Conservation (phyloP, 2,329 filamentous ascomycete species). For the Coniochaeta ligniaria region DNA sequence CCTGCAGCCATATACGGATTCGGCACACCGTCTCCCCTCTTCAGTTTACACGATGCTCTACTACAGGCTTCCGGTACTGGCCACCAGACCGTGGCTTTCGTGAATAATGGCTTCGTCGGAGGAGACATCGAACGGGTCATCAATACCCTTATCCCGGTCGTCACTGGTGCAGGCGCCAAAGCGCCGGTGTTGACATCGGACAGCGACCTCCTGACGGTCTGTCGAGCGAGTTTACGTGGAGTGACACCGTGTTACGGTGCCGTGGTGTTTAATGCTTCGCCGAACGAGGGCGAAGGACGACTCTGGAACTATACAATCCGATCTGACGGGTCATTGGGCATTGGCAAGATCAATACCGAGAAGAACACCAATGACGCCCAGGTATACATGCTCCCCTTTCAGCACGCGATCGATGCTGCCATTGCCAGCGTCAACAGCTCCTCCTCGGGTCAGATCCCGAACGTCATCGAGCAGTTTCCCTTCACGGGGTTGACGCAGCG, state of each 20-base stretch:
- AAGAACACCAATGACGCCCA: constrained; percentile 65
- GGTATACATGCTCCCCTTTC: constrained; percentile 71
- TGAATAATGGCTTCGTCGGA: constrained; percentile 64
- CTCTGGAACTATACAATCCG: constrained; percentile 84
- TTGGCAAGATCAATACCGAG: constrained; percentile 55
- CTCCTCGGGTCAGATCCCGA: constrained; percentile 22
- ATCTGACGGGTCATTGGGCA: constrained; percentile 65
- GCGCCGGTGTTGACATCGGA: constrained; percentile 16
- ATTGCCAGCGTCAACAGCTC: constrained; percentile 41
- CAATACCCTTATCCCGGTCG: constrained; percentile 48
- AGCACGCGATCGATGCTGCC: constrained; percentile 67
- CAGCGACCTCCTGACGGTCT: constrained; percentile 32
- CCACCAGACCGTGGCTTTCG: constrained; percentile 66
- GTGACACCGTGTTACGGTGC: constrained; percentile 68
- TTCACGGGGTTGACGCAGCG: constrained; percentile 67
- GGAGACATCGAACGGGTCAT: constrained; percentile 71
- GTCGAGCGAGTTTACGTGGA: constrained; percentile 52
- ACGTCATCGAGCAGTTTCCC: constrained; percentile 57
- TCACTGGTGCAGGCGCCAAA: constrained; percentile 45
- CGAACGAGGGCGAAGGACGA: constrained; percentile 56
- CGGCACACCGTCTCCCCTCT: constrained; percentile 51
- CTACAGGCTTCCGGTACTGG: constrained; percentile 43
- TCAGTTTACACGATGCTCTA: constrained; percentile 59
- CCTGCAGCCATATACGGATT: constrained; percentile 72
- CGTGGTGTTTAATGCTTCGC: constrained; percentile 67